phyloP scores from a whole-genome alignment of 768 basidiomycete genomes.

The Gelatoporia subvermispora region DNA sequence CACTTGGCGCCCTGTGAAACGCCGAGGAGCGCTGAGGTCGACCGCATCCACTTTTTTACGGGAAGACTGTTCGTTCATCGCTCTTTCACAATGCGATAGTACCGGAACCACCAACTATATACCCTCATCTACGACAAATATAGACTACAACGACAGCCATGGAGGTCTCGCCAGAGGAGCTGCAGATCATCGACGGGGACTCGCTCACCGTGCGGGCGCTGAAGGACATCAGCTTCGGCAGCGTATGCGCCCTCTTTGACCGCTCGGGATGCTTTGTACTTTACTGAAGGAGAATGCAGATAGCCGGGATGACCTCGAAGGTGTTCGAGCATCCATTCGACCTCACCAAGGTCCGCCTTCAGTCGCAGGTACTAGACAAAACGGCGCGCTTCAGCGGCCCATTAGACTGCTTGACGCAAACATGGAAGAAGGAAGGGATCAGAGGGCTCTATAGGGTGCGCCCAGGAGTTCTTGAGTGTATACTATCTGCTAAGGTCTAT shows the following conservation, averaged over 20 bases:
- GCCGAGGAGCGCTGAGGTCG: no score
- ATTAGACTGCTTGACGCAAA: constrained; percentile 79
- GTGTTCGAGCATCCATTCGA: constrained; percentile 95
- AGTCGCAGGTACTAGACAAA: constrained; percentile 79
- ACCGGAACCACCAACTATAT: no score
- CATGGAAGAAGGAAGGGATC: constrained; percentile 77
- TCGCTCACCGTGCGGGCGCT: constrained; percentile 18
- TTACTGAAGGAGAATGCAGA: constrained; percentile 31
- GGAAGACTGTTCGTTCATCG: no score
- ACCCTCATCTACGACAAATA: no score
- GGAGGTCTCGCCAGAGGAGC: constrained; percentile 11
- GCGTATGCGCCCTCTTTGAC: neutral
- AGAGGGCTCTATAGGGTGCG: constrained; percentile 84
- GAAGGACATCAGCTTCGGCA: constrained; percentile 20
- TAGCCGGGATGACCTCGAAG: constrained; percentile 85
- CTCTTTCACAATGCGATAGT: no score
- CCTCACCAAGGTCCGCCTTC: constrained; percentile 90
- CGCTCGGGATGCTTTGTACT: neutral
- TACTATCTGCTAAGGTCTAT: neutral
- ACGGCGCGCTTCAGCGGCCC: constrained; percentile 77
- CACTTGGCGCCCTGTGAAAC: no score
- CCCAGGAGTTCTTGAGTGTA: constrained; percentile 4
- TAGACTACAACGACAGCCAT: neutral
- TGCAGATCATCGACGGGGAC: constrained; percentile 7
- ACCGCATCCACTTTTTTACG: no score